phyloP scores from a whole-genome alignment of 192 early-diverging fungal genomes.

The Oehlia diaphana region DNA sequence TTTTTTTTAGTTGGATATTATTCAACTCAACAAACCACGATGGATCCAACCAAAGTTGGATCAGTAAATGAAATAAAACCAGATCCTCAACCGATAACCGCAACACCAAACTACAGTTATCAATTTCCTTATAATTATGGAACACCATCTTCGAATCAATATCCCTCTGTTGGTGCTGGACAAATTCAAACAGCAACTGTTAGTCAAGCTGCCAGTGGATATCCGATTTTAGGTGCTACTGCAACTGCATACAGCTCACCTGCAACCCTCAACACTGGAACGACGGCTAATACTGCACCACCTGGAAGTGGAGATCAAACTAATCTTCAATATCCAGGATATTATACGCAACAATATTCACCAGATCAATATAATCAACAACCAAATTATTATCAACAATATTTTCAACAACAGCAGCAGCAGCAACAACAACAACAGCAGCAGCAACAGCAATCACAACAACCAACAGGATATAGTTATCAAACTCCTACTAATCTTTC shows the following conservation, averaged over 20 bases:
- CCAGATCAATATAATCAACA: conserved; percentile 32
- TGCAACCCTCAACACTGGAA: neutral
- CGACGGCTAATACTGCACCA: neutral
- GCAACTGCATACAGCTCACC: neutral
- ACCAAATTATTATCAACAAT: conserved; percentile 23
- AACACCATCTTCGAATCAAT: neutral
- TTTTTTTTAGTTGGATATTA: conserved; percentile 24
- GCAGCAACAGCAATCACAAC: conserved; percentile 12
- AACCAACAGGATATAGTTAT: conserved; percentile 5
- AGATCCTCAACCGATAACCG: neutral
- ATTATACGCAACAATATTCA: conserved; percentile 21
- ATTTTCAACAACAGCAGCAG: neutral
- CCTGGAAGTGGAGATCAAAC: conserved; percentile 23
- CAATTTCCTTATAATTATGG: conserved; percentile 24
- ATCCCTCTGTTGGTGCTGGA: neutral
- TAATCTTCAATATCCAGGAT: conserved; percentile 12
- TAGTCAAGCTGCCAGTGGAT: neutral
- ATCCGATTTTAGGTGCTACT: neutral
- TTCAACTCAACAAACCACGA: conserved; percentile 3
- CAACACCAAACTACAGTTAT: conserved; percentile 18
- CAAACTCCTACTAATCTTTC: neutral
- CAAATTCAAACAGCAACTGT: neutral
- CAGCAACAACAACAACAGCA: conserved; percentile 16
- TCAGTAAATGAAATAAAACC: conserved; percentile 12
- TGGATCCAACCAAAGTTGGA: conserved; percentile 17